Percentiles rank a stretch among this genome's conserved stretches.
Conservation (phyloP, 2,329 filamentous ascomycete species). For the Elsinoe australis region DNA sequence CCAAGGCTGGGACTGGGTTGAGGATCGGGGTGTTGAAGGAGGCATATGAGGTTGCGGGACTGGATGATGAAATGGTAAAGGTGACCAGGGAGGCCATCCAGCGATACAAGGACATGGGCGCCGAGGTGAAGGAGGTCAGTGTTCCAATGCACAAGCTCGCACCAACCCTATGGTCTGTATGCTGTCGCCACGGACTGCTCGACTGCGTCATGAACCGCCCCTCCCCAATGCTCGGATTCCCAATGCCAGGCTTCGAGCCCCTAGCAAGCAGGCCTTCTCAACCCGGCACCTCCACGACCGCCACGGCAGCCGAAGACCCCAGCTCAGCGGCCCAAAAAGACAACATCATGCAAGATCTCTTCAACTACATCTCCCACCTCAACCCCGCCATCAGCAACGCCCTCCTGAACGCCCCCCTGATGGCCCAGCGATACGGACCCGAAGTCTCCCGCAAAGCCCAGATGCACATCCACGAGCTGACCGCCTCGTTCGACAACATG, state of each 20-base stretch:
- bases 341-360: constrained; percentile 35
- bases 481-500: constrained; percentile 40
- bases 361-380: constrained; percentile 36
- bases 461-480: constrained; percentile 40
- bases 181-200: constrained; percentile 28
- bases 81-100: constrained; percentile 34
- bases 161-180: constrained; percentile 43
- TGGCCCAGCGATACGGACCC: constrained; percentile 28
- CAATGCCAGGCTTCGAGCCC: constrained; percentile 29
- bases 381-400: constrained; percentile 43
- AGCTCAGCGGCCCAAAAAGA: background rate
- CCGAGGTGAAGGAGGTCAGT: constrained; percentile 39
- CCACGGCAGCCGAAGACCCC: background rate
- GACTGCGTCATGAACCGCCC: constrained; percentile 27
- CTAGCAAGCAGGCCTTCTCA: constrained; percentile 16
- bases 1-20: constrained; percentile 34
- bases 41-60: constrained; percentile 34
- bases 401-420: constrained; percentile 34
- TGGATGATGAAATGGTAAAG: constrained; percentile 34
- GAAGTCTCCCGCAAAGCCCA: constrained; percentile 40
- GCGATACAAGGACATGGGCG: constrained; percentile 37
- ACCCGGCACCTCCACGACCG: constrained; percentile 2
- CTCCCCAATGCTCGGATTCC: constrained; percentile 26
- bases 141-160: constrained; percentile 43
- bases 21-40: constrained; percentile 43